Evolutionary conservation across 2,329 filamentous ascomycete species (phyloP).

Genomic region (Apiospora rasikravindrae): DNA sequence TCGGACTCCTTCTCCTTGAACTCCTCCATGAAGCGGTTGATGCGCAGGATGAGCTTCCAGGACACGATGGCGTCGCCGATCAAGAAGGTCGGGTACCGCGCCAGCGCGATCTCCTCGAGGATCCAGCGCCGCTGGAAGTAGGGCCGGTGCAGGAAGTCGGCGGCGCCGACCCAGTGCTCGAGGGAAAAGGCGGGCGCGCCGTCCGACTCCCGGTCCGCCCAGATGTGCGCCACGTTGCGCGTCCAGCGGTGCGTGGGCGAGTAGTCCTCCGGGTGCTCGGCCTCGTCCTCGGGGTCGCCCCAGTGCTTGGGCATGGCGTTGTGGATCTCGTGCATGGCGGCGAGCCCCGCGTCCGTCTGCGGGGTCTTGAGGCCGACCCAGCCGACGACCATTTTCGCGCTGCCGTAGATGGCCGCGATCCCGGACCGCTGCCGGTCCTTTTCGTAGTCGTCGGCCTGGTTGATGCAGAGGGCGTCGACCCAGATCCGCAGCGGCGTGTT

Average conservation of each 20-base stretch:
- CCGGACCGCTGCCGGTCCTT: slow-evolving; percentile 11
- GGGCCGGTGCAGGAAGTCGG: slow-evolving; percentile 37
- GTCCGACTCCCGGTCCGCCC: slow-evolving; percentile 20
- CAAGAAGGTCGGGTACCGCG: slow-evolving; percentile 37
- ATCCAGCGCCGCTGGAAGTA: slow-evolving; percentile 46
- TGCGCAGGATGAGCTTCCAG: slow-evolving; percentile 41
- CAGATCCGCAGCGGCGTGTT: slow-evolving; percentile 17
- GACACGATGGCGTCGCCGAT: slow-evolving; percentile 43
- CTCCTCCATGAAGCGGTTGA: slow-evolving; percentile 43
- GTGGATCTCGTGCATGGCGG: slow-evolving; percentile 36
- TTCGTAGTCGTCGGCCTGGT: slow-evolving; percentile 21
- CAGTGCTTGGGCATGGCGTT: slow-evolving; percentile 37
- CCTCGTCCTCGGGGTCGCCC: slow-evolving; percentile 41
- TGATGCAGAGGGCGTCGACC: slow-evolving; percentile 23
- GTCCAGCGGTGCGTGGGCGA: slow-evolving; percentile 40
- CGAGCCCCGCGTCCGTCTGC: slow-evolving; percentile 34
- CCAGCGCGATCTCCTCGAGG: slow-evolving; percentile 42
- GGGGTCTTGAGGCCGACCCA: slow-evolving; percentile 21
- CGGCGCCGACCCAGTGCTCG: neutral
- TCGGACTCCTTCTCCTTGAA: slow-evolving; percentile 39
- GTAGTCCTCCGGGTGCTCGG: slow-evolving; percentile 42
- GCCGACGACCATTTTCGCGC: slow-evolving; percentile 21
- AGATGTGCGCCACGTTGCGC: slow-evolving; percentile 33
- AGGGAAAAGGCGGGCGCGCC: neutral
- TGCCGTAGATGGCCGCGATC: slow-evolving; percentile 19